phyloP scores from a whole-genome alignment of 371 early-diverging fungal genomes.

The Mucor lusitanicus region DNA sequence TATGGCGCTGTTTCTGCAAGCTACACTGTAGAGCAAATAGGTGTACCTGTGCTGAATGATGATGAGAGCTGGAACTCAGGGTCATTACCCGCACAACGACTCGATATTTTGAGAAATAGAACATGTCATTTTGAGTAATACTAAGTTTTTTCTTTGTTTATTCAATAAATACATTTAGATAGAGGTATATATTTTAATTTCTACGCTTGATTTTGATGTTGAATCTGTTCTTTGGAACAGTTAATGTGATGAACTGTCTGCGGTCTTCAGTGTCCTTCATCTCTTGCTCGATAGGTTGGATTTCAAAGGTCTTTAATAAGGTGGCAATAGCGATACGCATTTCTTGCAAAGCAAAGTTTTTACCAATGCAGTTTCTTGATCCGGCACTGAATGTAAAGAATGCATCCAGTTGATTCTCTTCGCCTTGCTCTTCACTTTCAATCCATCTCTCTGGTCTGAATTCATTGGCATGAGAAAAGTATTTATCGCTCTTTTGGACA shows the following conservation, averaged over 20 bases:
- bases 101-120: constrained; percentile 16
- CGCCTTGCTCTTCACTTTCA: background rate
- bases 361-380: constrained; percentile 56
- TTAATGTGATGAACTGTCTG: constrained; percentile 30
- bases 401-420: constrained; percentile 27
- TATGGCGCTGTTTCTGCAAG: constrained; percentile 51
- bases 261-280: constrained; percentile 24
- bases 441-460: constrained; percentile 46
- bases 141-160: background rate
- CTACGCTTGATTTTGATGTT: constrained; percentile 25
- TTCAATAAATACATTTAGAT: background rate
- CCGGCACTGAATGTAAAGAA: constrained; percentile 49
- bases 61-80: constrained; percentile 36
- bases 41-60: constrained; percentile 23
- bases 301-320: constrained; percentile 33
- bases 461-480: constrained; percentile 25
- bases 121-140: background rate
- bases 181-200: background rate
- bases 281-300: constrained; percentile 27
- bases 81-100: constrained; percentile 23
- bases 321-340: constrained; percentile 44
- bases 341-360: constrained; percentile 52
- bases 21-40: constrained; percentile 49
- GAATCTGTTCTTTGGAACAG: constrained; percentile 30
- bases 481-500: constrained; percentile 24